Percentiles rank a stretch among this genome's conserved stretches.
Conservation (phyloP, 352 stramenopile genomes). For the Pythium chondricola region DNA sequence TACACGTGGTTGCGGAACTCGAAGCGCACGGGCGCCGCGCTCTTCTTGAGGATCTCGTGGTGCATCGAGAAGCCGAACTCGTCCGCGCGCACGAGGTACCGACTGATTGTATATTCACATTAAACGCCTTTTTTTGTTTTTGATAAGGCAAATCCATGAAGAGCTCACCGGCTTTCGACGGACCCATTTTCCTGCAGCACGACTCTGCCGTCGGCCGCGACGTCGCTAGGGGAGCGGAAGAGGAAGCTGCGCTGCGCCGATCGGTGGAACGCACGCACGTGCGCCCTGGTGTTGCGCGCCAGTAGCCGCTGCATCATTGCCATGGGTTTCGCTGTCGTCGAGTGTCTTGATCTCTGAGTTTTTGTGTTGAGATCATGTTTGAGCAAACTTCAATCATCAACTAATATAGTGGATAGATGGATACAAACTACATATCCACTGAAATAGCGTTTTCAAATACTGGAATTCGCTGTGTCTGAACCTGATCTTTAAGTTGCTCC, state of each 20-base stretch:
- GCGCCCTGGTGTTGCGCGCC: not conserved
- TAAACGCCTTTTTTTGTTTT: not conserved
- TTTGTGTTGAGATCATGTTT: too few species aligned
- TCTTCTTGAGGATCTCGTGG: slow-evolving; percentile 63
- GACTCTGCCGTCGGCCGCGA: slow-evolving; percentile 31
- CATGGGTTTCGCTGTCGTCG: too few species aligned
- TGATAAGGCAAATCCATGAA: too few species aligned
- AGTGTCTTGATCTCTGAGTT: too few species aligned
- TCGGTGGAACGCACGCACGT: slow-evolving; percentile 27
- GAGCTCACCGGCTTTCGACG: slow-evolving; percentile 52
- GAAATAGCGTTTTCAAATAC: too few species aligned
- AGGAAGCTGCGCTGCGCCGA: slow-evolving; percentile 35
- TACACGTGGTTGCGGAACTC: slow-evolving; percentile 78
- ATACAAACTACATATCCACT: too few species aligned
- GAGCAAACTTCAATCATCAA: too few species aligned
- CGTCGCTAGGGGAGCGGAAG: slow-evolving; percentile 46
- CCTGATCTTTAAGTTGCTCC: too few species aligned
- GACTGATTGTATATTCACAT: slow-evolving; percentile 21
- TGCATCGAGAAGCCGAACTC: slow-evolving; percentile 74
- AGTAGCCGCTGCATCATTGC: not conserved
- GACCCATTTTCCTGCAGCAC: slow-evolving; percentile 36
- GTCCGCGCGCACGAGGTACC: slow-evolving; percentile 64
- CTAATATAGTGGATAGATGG: too few species aligned
- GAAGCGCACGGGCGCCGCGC: slow-evolving; percentile 31
- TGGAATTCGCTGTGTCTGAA: too few species aligned